Conservation (phyloP, 2,329 filamentous ascomycete species). For the Venturia nashicola region DNA sequence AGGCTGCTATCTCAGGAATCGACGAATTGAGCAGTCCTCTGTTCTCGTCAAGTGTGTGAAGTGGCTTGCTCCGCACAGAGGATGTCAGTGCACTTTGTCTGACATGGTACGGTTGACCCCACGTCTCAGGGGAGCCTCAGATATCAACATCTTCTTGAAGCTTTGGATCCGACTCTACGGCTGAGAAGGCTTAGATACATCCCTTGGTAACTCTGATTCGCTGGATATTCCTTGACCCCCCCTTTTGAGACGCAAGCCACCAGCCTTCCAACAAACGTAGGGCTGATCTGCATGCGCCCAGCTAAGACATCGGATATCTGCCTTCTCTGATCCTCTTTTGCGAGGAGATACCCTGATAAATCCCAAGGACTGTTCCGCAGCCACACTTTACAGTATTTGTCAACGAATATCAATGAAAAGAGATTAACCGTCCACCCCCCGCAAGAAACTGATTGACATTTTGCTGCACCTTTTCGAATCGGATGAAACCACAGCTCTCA, state of each 20-base stretch:
- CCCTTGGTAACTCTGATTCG: not conserved
- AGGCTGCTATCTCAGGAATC: too few relatives aligned
- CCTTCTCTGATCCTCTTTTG: too few relatives aligned
- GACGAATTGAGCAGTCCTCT: too few relatives aligned
- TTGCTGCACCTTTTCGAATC: conserved; percentile 28
- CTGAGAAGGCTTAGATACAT: not conserved
- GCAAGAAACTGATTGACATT: not conserved
- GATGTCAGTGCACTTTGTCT: not conserved
- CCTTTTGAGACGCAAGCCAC: not conserved
- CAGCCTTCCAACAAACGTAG: not conserved
- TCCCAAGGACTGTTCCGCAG: not conserved
- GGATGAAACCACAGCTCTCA: conserved; percentile 27
- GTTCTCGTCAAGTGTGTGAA: too few relatives aligned
- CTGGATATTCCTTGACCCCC: not conserved
- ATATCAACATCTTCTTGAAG: too few relatives aligned
- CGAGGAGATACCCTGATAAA: too few relatives aligned
- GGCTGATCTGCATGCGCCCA: not conserved
- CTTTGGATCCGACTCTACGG: too few relatives aligned
- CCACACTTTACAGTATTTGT: not conserved
- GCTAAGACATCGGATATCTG: too few relatives aligned
- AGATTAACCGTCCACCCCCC: not conserved
- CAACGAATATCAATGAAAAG: not conserved
- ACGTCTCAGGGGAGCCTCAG: not conserved
- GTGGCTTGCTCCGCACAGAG: not conserved
- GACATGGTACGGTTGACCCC: not conserved